phyloP scores from a whole-genome alignment of 2,329 filamentous ascomycete genomes.

The Diplodia sapinea region DNA sequence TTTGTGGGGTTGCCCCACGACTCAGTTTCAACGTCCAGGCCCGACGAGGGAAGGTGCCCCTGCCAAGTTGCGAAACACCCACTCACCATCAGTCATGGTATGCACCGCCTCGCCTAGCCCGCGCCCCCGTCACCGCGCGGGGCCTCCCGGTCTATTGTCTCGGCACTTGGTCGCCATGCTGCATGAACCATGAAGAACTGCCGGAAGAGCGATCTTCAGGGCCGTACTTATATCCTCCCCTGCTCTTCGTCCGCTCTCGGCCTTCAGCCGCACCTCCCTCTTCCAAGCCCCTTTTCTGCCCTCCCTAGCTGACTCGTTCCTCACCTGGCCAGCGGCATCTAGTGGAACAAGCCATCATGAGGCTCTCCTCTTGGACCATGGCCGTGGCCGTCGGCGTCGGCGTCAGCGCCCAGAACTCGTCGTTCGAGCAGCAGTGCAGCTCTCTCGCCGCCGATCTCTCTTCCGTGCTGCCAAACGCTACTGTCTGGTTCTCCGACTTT shows the following conservation, averaged over 20 bases:
- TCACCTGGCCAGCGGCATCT: background rate
- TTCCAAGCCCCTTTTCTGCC: background rate
- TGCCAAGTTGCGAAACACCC: conserved; percentile 24
- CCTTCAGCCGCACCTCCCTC: too few relatives aligned
- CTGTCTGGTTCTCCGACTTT: conserved; percentile 46
- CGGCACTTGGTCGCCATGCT: background rate
- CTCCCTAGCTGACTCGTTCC: background rate
- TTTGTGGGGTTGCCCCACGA: conserved; percentile 27
- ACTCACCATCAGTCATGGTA: conserved; percentile 18
- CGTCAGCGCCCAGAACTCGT: conserved; percentile 8
- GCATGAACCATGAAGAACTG: conserved; percentile 2
- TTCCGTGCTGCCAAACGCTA: conserved; percentile 41
- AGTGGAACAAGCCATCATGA: conserved; percentile 11
- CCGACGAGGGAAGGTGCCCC: conserved; percentile 17
- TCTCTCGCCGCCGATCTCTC: conserved; percentile 12
- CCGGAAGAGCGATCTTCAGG: conserved; percentile 17
- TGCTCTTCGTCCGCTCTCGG: too few relatives aligned
- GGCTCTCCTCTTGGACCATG: conserved; percentile 9
- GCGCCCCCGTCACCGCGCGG: background rate
- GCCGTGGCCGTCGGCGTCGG: conserved; percentile 14
- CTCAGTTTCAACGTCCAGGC: conserved; percentile 21
- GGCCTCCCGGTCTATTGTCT: conserved; percentile 4
- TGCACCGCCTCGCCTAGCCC: conserved; percentile 4
- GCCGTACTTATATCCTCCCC: conserved; percentile 6
- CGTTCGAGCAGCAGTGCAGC: conserved; percentile 25